Evolutionary conservation across 257 asterid species (phyloP).

Genomic region (Solanum okadae): DNA sequence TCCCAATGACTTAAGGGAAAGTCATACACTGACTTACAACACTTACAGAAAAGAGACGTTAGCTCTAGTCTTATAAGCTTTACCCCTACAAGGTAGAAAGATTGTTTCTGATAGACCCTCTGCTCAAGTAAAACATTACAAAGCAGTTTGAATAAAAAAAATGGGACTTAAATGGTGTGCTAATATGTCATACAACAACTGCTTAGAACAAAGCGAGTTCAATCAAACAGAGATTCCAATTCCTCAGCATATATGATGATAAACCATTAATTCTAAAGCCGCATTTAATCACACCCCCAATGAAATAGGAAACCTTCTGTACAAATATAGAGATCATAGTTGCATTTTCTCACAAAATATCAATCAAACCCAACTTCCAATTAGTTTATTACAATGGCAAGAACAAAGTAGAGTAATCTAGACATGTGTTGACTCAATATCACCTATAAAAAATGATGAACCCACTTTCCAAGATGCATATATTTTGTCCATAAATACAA

Average conservation of each 20-base stretch:
- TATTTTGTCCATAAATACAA: not conserved
- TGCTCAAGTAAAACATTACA: too few species aligned
- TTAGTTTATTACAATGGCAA: not conserved
- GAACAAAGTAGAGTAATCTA: not conserved
- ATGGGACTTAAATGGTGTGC: too few species aligned
- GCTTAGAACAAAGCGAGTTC: not conserved
- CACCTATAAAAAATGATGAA: not conserved
- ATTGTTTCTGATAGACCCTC: too few species aligned
- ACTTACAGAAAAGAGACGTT: too few species aligned
- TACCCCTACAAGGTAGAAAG: too few species aligned
- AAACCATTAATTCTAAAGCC: not conserved
- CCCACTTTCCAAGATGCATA: not conserved
- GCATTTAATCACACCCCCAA: not conserved
- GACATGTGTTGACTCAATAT: not conserved
- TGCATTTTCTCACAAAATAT: not conserved
- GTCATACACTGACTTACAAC: too few species aligned
- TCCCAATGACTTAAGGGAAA: not conserved
- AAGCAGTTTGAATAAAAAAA: too few species aligned
- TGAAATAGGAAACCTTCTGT: not conserved
- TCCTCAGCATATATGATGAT: not conserved
- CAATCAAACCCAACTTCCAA: not conserved
- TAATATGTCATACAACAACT: not conserved
- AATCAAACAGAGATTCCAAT: not conserved
- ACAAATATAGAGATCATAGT: not conserved
- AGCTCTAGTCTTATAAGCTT: too few species aligned